Conservation (phyloP, 148 eudicot species). For the Rhododendron ovatum region DNA sequence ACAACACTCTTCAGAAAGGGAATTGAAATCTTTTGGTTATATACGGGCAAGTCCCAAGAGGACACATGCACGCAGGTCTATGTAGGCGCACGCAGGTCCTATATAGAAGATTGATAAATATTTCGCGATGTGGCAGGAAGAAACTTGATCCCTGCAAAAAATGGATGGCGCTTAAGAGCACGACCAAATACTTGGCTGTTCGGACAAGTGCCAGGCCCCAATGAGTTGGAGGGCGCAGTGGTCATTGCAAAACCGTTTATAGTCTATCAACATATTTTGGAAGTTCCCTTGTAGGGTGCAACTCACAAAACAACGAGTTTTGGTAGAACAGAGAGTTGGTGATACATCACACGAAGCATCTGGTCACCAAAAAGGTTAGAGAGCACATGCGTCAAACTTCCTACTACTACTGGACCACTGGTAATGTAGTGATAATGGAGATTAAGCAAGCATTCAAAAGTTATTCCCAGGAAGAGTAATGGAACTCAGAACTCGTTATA, state of each 20-base stretch:
- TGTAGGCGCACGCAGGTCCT: too few relatives aligned
- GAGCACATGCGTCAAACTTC: conserved; percentile 6
- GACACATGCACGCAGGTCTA: too few relatives aligned
- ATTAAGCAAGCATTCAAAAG: background rate
- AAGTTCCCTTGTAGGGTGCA: background rate
- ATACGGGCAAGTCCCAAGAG: background rate
- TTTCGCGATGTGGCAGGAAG: too few relatives aligned
- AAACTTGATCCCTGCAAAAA: too few relatives aligned
- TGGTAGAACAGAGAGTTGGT: conserved; percentile 3
- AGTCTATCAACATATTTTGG: background rate
- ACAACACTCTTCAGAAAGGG: background rate
- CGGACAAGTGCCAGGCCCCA: too few relatives aligned
- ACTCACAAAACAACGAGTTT: background rate
- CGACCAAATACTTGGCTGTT: too few relatives aligned
- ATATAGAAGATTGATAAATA: too few relatives aligned
- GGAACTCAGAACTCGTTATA: background rate
- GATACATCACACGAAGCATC: background rate
- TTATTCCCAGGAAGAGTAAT: background rate
- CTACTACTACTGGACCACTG: background rate
- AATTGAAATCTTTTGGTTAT: background rate
- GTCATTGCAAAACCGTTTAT: too few relatives aligned
- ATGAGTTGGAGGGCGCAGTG: too few relatives aligned
- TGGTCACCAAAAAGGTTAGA: background rate
- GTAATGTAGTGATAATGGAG: background rate
- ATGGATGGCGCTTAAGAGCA: too few relatives aligned